Evolutionary conservation across 768 basidiomycete genomes (phyloP).

Genomic region (Podaxis sp.): DNA sequence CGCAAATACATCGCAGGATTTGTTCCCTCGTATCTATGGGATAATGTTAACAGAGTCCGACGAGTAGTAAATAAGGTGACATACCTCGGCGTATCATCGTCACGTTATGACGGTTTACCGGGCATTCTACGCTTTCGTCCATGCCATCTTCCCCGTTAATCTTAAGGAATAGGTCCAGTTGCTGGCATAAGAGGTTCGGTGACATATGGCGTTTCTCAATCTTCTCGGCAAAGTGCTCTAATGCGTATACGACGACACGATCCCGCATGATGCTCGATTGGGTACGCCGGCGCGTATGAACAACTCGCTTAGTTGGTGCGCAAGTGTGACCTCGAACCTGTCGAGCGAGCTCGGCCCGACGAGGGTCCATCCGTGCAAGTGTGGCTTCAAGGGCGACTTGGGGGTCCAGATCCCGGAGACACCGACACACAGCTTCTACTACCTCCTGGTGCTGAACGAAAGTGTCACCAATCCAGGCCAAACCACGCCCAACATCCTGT

Average conservation of each 20-base stretch:
- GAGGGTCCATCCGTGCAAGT: not conserved
- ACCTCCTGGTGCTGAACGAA: slow-evolving; percentile 1
- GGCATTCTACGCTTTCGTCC: not conserved
- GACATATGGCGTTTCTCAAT: slow-evolving; percentile 3
- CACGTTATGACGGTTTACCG: not conserved
- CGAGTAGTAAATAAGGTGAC: not conserved
- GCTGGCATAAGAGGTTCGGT: not conserved
- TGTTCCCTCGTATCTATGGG: not conserved
- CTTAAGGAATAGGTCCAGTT: not conserved
- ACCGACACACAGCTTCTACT: not conserved
- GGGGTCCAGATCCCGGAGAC: slow-evolving; percentile 3
- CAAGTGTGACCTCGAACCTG: no score
- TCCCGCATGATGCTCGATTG: not conserved
- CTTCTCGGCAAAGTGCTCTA: slow-evolving; percentile 1
- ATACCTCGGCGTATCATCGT: not conserved
- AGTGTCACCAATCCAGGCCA: not conserved
- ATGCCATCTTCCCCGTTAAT: not conserved
- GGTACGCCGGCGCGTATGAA: not conserved
- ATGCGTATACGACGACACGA: not conserved
- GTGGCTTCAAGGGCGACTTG: not conserved
- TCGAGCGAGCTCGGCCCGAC: not conserved
- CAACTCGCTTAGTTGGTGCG: no score
- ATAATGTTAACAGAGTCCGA: not conserved
- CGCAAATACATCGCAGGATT: not conserved
- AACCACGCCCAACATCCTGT: not conserved